Percentiles rank a stretch among this genome's conserved stretches.
phyloP scores from a whole-genome alignment of 306 rosid species.

The Mimosa bimucronata region DNA sequence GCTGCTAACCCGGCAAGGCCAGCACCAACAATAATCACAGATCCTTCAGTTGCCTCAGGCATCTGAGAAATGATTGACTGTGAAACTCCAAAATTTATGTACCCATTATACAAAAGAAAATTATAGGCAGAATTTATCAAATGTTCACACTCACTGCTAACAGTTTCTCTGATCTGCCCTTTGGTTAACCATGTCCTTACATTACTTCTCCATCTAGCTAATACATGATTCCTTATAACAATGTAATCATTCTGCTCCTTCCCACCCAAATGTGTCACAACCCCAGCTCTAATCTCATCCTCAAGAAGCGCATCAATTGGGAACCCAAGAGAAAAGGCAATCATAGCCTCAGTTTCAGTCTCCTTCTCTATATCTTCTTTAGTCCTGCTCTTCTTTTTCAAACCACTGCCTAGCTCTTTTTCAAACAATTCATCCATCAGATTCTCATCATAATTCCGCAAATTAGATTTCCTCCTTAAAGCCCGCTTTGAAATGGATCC shows the following conservation, averaged over 20 bases:
- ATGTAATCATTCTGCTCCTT: constrained; percentile 92
- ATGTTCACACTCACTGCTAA: constrained; percentile 70
- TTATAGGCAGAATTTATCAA: constrained; percentile 83
- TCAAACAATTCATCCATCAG: constrained; percentile 78
- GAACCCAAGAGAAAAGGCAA: constrained; percentile 82
- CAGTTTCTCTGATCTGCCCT: constrained; percentile 79
- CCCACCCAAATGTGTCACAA: constrained; percentile 79
- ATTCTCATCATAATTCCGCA: constrained; percentile 74
- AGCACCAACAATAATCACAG: constrained; percentile 80
- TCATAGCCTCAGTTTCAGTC: constrained; percentile 93
- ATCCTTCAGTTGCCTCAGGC: constrained; percentile 72
- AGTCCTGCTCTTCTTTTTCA: constrained; percentile 63
- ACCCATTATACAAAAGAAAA: constrained; percentile 75
- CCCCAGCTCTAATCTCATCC: constrained; percentile 81
- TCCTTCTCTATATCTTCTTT: constrained; percentile 80
- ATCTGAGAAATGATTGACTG: constrained; percentile 62
- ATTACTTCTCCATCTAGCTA: constrained; percentile 85
- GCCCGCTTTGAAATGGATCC: constrained; percentile 65
- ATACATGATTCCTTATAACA: constrained; percentile 89
- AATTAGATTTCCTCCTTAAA: constrained; percentile 60
- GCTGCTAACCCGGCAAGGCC: constrained; percentile 96
- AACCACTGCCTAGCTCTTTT: constrained; percentile 65
- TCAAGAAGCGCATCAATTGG: constrained; percentile 82
- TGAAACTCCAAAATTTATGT: constrained; percentile 87
- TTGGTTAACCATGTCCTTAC: constrained; percentile 78